Conservation (phyloP, 768 basidiomycete genomes). For the Suillus discolor region DNA sequence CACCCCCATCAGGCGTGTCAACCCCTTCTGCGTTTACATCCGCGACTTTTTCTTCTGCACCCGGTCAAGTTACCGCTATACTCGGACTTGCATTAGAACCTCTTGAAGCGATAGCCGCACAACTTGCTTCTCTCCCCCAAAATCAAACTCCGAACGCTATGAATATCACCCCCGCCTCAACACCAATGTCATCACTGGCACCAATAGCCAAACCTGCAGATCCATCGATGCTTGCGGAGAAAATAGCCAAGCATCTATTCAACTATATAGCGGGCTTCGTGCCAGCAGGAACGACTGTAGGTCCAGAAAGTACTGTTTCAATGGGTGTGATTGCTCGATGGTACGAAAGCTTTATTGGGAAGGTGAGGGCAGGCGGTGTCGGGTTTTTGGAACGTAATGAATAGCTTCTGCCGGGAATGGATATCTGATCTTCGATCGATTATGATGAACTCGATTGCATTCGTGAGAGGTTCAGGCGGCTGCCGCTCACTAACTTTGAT, state of each 20-base stretch:
- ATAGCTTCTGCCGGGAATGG: constrained; percentile 11
- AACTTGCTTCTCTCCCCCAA: constrained; percentile 52
- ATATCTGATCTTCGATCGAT: neutral
- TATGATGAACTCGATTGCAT: neutral
- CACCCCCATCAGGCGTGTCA: constrained; percentile 32
- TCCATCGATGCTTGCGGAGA: constrained; percentile 62
- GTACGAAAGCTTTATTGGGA: constrained; percentile 69
- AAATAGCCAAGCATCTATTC: constrained; percentile 72
- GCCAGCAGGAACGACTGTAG: constrained; percentile 39
- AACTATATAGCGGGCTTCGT: constrained; percentile 75
- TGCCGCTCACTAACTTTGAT: neutral
- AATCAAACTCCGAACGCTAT: constrained; percentile 21
- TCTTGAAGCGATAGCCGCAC: constrained; percentile 56
- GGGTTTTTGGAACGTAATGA: constrained; percentile 58
- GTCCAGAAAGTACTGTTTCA: constrained; percentile 57
- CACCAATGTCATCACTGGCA: constrained; percentile 21
- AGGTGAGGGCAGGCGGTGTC: constrained; percentile 58
- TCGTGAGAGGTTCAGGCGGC: neutral
- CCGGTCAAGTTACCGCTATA: constrained; percentile 63
- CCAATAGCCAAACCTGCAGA: constrained; percentile 36
- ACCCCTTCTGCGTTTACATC: constrained; percentile 36
- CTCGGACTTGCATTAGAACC: constrained; percentile 85
- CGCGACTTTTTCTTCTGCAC: constrained; percentile 32
- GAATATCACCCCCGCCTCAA: constrained; percentile 27
- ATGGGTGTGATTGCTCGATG: constrained; percentile 66